These are phyloP conservation scores for Colletotrichum truncatum DNA, from an alignment of 2,329 filamentous ascomycete species.

Conservation along the genomic window DNA sequence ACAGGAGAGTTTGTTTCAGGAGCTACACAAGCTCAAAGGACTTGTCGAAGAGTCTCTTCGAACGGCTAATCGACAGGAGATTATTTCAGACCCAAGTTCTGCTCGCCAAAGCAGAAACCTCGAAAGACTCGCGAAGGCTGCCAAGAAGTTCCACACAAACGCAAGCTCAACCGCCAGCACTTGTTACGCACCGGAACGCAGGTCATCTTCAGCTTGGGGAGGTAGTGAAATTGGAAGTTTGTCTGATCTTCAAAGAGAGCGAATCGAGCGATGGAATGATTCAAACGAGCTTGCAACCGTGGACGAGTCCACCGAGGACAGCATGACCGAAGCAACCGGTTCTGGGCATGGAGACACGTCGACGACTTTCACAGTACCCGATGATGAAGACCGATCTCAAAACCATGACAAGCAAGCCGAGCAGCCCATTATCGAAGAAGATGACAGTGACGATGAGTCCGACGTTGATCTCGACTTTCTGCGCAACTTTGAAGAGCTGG, in stretches of 20 bases:
- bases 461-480: background rate
- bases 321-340: too few species aligned
- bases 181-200: background rate
- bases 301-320: background rate
- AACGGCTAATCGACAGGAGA: background rate
- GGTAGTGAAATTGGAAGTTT: background rate
- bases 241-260: background rate
- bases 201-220: background rate
- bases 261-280: background rate
- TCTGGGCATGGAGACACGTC: background rate
- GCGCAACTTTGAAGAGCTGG: conserved; percentile 10
- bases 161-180: conserved; percentile 2
- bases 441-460: background rate
- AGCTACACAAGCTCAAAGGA: background rate
- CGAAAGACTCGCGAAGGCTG: background rate
- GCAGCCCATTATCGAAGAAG: background rate
- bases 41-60: background rate
- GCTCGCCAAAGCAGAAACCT: conserved; percentile 1
- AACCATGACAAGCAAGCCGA: background rate
- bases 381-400: background rate
- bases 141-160: background rate
- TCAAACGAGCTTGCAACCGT: background rate
- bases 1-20: conserved; percentile 7
- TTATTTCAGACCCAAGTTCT: background rate
- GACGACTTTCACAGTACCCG: background rate